Percentiles rank a stretch among this genome's conserved stretches.
Conservation (phyloP, 768 basidiomycete genomes). For the Rhizopogon salebrosus region DNA sequence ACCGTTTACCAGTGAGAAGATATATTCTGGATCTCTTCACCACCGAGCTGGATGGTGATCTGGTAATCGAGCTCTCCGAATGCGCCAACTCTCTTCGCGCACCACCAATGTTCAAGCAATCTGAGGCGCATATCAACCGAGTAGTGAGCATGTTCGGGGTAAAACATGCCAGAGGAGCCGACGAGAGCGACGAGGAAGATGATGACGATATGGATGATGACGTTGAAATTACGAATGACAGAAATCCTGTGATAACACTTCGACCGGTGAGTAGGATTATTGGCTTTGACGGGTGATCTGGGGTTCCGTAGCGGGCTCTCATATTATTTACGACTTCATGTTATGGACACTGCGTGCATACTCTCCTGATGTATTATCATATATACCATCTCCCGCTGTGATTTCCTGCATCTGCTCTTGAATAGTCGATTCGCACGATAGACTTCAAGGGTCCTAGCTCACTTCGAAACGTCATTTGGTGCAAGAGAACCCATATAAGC, state of each 20-base stretch:
- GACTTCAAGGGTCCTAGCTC: no score
- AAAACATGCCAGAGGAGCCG: constrained; percentile 42
- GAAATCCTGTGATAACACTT: constrained; percentile 50
- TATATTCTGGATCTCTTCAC: constrained; percentile 94
- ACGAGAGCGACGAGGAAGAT: constrained; percentile 58
- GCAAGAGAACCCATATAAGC: no score
- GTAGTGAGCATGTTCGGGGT: constrained; percentile 62
- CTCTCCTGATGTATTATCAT: constrained; percentile 3
- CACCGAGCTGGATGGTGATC: constrained; percentile 63
- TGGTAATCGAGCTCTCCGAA: constrained; percentile 50
- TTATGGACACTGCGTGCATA: background rate
- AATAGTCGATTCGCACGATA: no score
- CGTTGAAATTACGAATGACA: constrained; percentile 34
- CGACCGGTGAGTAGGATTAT: constrained; percentile 54
- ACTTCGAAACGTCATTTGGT: no score
- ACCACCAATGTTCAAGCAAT: constrained; percentile 37
- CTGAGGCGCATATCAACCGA: constrained; percentile 36
- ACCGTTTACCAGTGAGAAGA: constrained; percentile 85
- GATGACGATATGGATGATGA: constrained; percentile 49
- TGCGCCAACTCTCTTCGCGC: constrained; percentile 48
- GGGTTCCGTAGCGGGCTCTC: background rate
- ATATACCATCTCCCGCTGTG: background rate
- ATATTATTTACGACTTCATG: background rate
- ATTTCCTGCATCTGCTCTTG: background rate
- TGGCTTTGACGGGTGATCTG: constrained; percentile 40